Evolutionary conservation across 208 protist genomes (phyloP).

Genomic region (Endotrypanum monterogeii): DNA sequence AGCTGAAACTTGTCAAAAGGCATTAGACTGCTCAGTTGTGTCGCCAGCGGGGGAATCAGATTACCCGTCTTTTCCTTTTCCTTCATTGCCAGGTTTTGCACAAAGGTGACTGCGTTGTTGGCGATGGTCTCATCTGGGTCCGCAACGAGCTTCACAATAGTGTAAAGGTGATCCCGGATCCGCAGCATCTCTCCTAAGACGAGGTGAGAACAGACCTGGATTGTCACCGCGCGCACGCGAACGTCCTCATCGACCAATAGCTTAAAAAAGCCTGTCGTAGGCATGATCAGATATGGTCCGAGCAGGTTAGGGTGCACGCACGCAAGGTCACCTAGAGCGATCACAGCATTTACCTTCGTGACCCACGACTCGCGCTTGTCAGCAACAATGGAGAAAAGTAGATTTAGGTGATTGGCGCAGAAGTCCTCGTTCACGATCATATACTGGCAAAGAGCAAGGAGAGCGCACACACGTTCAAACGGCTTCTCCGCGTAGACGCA

Average conservation of each 20-base stretch:
- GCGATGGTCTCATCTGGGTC: constrained; percentile 87
- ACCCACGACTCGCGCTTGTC: constrained; percentile 83
- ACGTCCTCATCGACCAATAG: constrained; percentile 86
- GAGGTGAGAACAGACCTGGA: constrained; percentile 92
- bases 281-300: constrained; percentile 70
- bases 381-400: constrained; percentile 81
- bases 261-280: constrained; percentile 83
- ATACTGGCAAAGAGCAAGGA: constrained; percentile 82
- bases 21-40: constrained; percentile 76
- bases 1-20: constrained; percentile 83
- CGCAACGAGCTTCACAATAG: constrained; percentile 86
- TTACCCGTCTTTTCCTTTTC: constrained; percentile 90
- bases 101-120: constrained; percentile 85
- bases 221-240: constrained; percentile 85
- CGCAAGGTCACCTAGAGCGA: constrained; percentile 87
- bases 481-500: constrained; percentile 31
- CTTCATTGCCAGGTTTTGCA: constrained; percentile 88
- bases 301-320: constrained; percentile 91
- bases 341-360: constrained; percentile 86
- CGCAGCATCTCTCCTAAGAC: constrained; percentile 92
- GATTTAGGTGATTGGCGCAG: constrained; percentile 67
- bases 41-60: constrained; percentile 84
- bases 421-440: constrained; percentile 86
- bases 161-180: constrained; percentile 85
- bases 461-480: constrained; percentile 78